phyloP scores from a whole-genome alignment of 352 stramenopile species.

The Pythium apleroticum region DNA sequence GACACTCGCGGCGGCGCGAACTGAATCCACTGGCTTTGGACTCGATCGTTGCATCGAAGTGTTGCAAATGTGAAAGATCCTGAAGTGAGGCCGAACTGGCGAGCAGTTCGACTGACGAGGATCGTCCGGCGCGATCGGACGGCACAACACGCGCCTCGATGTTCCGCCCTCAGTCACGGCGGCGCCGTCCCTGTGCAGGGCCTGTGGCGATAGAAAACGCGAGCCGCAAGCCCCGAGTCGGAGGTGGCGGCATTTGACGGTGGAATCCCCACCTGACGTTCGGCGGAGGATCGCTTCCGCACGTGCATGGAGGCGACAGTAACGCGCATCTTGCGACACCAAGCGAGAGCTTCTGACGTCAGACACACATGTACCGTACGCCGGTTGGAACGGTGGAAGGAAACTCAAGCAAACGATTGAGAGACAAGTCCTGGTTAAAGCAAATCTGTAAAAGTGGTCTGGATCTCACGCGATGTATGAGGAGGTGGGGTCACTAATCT shows the following conservation, averaged over 20 bases:
- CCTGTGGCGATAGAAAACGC: background rate
- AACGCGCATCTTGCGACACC: background rate
- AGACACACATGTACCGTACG: background rate
- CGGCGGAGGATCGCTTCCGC: no score
- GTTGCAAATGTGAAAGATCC: background rate
- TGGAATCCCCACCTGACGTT: no score
- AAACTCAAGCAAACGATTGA: background rate
- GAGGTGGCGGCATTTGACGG: no score
- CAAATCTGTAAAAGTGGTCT: no score
- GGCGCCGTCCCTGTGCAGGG: background rate
- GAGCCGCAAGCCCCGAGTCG: no score
- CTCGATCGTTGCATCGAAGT: background rate
- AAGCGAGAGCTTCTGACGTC: background rate
- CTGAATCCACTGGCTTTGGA: background rate
- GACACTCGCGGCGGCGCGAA: background rate
- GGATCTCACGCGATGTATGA: no score
- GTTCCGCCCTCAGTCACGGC: background rate
- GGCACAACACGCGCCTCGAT: background rate
- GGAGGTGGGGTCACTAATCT: background rate
- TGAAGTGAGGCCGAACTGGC: background rate
- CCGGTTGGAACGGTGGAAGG: background rate
- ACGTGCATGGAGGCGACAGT: background rate
- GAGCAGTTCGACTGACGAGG: background rate
- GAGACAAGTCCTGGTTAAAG: background rate
- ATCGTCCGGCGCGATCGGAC: background rate